Evolutionary conservation across 331 rosid genomes (phyloP).

Genomic region (Pyracantha coccinea): DNA sequence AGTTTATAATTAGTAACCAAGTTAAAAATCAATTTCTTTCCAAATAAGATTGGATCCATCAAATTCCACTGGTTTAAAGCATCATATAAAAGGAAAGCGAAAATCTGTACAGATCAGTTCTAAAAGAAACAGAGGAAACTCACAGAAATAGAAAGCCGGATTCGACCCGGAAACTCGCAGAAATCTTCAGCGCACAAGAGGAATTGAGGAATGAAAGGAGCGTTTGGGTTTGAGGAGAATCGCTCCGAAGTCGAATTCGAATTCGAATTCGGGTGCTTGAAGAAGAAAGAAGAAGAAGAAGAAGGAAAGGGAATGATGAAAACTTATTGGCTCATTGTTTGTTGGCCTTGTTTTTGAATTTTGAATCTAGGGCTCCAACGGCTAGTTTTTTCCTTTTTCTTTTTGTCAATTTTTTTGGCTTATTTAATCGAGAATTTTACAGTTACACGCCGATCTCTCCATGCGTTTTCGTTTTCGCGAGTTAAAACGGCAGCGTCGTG

Average conservation of each 20-base stretch:
- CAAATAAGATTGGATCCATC: neutral
- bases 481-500: slow-evolving; percentile 6
- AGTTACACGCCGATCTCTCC: neutral
- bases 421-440: neutral
- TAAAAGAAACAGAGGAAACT: slow-evolving; percentile 10
- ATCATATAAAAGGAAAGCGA: neutral
- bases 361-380: slow-evolving; percentile 55
- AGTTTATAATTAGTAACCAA: neutral
- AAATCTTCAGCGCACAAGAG: neutral
- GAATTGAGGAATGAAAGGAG: neutral
- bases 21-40: neutral
- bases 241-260: neutral
- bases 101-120: neutral
- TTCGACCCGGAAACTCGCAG: neutral
- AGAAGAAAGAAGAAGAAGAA: neutral
- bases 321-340: neutral
- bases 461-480: slow-evolving; percentile 3
- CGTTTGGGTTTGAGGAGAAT: neutral
- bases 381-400: slow-evolving; percentile 37
- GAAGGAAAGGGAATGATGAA: neutral
- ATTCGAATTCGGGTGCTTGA: neutral
- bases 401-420: neutral
- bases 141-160: slow-evolving; percentile 20
- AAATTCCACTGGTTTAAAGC: neutral
- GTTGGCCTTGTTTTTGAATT: slow-evolving; percentile 3